These are phyloP conservation scores for Wallacemonas sp. DNA, from an alignment of 208 protist genomes.

Conservation along the genomic window DNA sequence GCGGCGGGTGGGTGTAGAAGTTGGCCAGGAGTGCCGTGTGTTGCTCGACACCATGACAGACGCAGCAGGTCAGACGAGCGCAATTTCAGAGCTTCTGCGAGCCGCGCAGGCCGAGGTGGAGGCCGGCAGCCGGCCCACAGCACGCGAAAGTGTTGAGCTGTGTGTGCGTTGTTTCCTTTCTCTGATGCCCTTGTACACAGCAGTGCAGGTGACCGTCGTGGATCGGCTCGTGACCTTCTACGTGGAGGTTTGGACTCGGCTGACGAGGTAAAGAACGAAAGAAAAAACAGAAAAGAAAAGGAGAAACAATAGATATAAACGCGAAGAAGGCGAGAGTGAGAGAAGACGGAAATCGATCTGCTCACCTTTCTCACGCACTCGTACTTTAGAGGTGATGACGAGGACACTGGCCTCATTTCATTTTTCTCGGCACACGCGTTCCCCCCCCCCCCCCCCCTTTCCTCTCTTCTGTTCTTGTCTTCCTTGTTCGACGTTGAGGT, in stretches of 20 bases:
- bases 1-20: conserved; percentile 35
- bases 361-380: too few species aligned
- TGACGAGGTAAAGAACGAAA: conserved; percentile 35
- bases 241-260: conserved; percentile 73
- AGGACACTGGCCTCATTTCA: too few species aligned
- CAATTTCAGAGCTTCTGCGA: conserved; percentile 33
- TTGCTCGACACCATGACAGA: conserved; percentile 36
- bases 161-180: conserved; percentile 34
- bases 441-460: too few species aligned
- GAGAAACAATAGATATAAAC: background rate
- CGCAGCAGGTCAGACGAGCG: conserved; percentile 40
- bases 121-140: conserved; percentile 30
- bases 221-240: conserved; percentile 83
- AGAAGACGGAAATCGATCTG: background rate
- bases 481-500: background rate
- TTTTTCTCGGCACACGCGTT: too few species aligned
- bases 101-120: conserved; percentile 25
- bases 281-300: background rate
- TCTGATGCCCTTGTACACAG: conserved; percentile 61
- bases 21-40: conserved; percentile 42
- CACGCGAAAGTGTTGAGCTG: conserved; percentile 60
- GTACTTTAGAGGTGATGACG: too few species aligned
- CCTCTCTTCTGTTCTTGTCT: background rate
- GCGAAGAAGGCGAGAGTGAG: background rate
- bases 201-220: conserved; percentile 58